Conservation (phyloP, 352 stramenopile genomes). For the Aphanomyces stellatus region DNA sequence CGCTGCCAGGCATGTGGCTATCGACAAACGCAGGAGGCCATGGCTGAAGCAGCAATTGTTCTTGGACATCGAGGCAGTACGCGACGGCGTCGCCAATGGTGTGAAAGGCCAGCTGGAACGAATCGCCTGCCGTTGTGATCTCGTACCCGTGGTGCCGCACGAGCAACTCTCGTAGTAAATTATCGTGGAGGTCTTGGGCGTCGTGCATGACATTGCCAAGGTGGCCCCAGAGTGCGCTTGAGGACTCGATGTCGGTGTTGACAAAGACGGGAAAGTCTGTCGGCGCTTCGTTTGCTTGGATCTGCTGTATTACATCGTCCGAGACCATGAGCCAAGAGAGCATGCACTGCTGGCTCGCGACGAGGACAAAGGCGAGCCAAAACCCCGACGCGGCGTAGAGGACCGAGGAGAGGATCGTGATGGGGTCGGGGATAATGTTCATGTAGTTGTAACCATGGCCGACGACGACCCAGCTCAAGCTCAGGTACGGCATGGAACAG, state of each 20-base stretch:
- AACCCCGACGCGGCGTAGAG: conserved; percentile 11
- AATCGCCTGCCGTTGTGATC: conserved; percentile 59
- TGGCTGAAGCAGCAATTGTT: conserved; percentile 38
- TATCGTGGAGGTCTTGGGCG: conserved; percentile 33
- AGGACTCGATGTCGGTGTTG: conserved; percentile 70
- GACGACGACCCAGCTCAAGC: conserved; percentile 40
- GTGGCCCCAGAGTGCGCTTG: conserved; percentile 53
- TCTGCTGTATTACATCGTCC: not conserved
- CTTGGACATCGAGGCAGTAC: conserved; percentile 53
- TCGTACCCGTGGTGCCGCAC: conserved; percentile 55
- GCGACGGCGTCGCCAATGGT: conserved; percentile 48
- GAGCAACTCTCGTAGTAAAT: conserved; percentile 42
- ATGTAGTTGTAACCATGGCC: not conserved
- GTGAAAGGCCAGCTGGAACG: conserved; percentile 66
- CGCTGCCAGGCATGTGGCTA: conserved; percentile 27
- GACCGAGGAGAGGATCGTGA: not conserved
- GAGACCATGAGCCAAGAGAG: conserved; percentile 3
- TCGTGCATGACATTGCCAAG: conserved; percentile 32
- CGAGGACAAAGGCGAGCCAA: conserved; percentile 9
- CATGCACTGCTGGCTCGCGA: conserved; percentile 9
- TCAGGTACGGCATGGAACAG: conserved; percentile 43
- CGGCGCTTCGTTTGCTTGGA: conserved; percentile 22
- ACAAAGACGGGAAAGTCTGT: conserved; percentile 54
- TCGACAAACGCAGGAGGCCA: conserved; percentile 54
- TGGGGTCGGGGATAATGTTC: conserved; percentile 27